Evolutionary conservation across 331 rosid genomes (phyloP), one percentile per base, ranked within the genome.

Genomic region (Acacia pycnantha): DNA sequence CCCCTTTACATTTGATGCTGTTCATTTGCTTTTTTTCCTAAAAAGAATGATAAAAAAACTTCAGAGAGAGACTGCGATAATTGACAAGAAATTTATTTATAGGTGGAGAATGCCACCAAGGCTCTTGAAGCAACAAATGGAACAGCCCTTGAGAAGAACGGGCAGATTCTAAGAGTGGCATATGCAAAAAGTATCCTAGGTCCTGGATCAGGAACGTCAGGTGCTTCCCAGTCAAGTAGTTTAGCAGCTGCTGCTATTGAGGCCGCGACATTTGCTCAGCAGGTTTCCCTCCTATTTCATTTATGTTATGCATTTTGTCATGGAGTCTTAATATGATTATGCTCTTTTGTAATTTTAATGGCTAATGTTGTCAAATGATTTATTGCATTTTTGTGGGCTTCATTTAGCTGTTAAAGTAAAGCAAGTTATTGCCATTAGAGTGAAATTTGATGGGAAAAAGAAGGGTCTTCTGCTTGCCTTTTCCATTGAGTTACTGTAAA

Each of bases 171-270:
- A 70, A 89, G 99, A 83, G 99, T 96, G 70, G 98, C 98, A 46
- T 96, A 93, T 92, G 99, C 99, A 35, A 96, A 93, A 83, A 96
- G 99, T 80, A 86, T 90, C 77, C 92, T 96, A 46, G 99, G 98
- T 79, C 97, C 94, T 46, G 97, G 98, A 80, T 87, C 97, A 43
- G 97, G 94, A 77, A 40, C 90, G 66, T 80, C 98, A 2, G 98
- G 97, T 86, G 75, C 90, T 75, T 88, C 97, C 81, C 99, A 93
- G 86, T 92, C 98, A 35, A 96, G 97, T 87, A 96, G 97, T 80
- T 91, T 96, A 78, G 99, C 99, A 43, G 98, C 99, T 73, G 98
- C 99, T 79, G 99, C 99, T 78, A 96, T 96, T 79, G 99, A 96
- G 89, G 99, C 99, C 62, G 99, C 99, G 4, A 84, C 99, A 62